Evolutionary conservation across 495 filamentous ascomycete genomes (phyloP).

Genomic region (Penicillium turbatum): DNA sequence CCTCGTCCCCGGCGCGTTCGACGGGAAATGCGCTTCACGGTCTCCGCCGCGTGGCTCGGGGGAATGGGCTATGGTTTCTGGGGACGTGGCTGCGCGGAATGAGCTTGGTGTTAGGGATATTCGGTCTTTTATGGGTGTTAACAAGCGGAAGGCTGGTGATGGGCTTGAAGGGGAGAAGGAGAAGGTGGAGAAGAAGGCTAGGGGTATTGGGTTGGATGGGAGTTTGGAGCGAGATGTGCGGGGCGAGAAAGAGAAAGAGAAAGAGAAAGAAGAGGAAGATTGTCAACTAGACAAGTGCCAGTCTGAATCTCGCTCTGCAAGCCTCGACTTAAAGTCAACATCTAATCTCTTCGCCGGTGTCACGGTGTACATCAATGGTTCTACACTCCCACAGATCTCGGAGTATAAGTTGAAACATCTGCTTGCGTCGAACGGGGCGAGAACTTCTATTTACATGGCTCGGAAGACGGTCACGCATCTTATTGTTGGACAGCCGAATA

Average conservation of each 20-base stretch:
- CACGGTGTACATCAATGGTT: conserved; percentile 83
- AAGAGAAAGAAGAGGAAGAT: not conserved
- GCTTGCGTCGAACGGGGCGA: conserved; percentile 67
- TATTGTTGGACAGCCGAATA: conserved; percentile 63
- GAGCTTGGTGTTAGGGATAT: conserved; percentile 36
- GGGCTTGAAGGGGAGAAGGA: conserved; percentile 15
- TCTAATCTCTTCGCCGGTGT: conserved; percentile 58
- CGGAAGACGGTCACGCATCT: conserved; percentile 80
- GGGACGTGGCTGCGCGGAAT: conserved; percentile 14
- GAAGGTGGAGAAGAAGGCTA: conserved; percentile 1
- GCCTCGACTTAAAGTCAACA: not conserved
- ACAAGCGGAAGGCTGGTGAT: conserved; percentile 24
- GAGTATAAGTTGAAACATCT: conserved; percentile 84
- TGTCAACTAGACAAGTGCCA: not conserved
- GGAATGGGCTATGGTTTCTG: conserved; percentile 18
- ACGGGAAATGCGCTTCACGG: conserved; percentile 11
- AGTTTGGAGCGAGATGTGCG: too few relatives aligned
- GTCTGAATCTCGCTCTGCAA: not conserved
- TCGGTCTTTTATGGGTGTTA: conserved; percentile 33
- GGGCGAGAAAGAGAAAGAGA: not conserved
- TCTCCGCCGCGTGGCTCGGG: conserved; percentile 2
- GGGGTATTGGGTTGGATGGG: too few relatives aligned
- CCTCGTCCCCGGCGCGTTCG: conserved; percentile 13
- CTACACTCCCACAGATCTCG: conserved; percentile 72
- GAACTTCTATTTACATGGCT: conserved; percentile 60